phyloP scores from a whole-genome alignment of 2,329 filamentous ascomycete species.

The Periconia digitata region DNA sequence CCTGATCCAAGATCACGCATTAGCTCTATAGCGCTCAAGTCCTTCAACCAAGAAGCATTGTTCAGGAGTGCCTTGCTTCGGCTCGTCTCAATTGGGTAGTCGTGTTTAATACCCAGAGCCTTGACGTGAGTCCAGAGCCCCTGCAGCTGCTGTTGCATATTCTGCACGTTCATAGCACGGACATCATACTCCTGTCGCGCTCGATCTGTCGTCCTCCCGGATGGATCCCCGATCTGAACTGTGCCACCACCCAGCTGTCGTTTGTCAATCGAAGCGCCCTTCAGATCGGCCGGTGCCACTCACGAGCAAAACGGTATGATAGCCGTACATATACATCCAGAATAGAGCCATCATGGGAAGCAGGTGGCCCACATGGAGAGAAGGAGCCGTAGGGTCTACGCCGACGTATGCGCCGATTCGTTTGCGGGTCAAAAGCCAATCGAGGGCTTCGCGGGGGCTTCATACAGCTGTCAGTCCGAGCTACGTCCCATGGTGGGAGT shows the following conservation, averaged over 20 bases:
- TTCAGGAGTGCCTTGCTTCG: slow-evolving; percentile 72
- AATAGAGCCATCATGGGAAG: slow-evolving; percentile 81
- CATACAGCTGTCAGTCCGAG: slow-evolving; percentile 16
- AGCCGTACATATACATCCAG: slow-evolving; percentile 80
- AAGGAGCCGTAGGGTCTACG: slow-evolving; percentile 78
- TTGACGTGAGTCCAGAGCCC: slow-evolving; percentile 76
- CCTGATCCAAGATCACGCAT: slow-evolving; percentile 71
- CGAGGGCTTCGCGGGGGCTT: slow-evolving; percentile 56
- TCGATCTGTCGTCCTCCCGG: slow-evolving; percentile 65
- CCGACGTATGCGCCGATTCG: slow-evolving; percentile 77
- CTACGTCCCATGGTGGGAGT: neutral
- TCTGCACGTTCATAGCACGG: slow-evolving; percentile 65
- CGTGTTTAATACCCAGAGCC: slow-evolving; percentile 63
- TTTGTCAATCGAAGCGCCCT: slow-evolving; percentile 24
- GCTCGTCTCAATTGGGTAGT: slow-evolving; percentile 63
- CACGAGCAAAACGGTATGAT: slow-evolving; percentile 64
- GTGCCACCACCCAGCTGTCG: slow-evolving; percentile 69
- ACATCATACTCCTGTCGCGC: slow-evolving; percentile 55
- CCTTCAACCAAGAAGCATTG: slow-evolving; percentile 83
- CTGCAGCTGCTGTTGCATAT: slow-evolving; percentile 70
- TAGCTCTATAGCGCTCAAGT: slow-evolving; percentile 71
- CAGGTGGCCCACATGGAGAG: slow-evolving; percentile 78
- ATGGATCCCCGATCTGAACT: slow-evolving; percentile 77
- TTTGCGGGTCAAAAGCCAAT: slow-evolving; percentile 64
- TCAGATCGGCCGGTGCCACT: slow-evolving; percentile 22